Evolutionary conservation across 306 rosid genomes (phyloP).

Genomic region (Vigna mungo): DNA sequence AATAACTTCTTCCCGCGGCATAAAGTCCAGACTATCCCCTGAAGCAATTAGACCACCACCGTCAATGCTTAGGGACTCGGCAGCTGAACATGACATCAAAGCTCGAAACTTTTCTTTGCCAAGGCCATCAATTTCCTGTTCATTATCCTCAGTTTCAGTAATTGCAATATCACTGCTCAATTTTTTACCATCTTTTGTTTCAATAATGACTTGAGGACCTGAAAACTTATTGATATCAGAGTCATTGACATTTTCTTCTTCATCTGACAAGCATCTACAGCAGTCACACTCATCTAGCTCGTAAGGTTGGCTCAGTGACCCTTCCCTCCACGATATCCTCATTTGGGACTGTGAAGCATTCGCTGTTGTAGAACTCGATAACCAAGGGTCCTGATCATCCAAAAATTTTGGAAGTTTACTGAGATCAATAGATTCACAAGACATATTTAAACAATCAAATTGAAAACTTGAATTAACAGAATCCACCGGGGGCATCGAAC

Average conservation of each 20-base stretch:
- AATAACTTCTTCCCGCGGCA: conserved; percentile 65
- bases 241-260: conserved; percentile 60
- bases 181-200: conserved; percentile 40
- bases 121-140: conserved; percentile 41
- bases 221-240: conserved; percentile 39
- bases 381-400: conserved; percentile 62
- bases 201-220: conserved; percentile 48
- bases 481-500: conserved; percentile 50
- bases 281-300: conserved; percentile 73
- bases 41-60: conserved; percentile 75
- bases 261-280: conserved; percentile 88
- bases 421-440: conserved; percentile 62
- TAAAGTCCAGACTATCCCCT: conserved; percentile 68
- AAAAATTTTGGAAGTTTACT: conserved; percentile 58
- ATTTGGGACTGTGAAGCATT: conserved; percentile 61
- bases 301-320: conserved; percentile 59
- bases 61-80: conserved; percentile 75
- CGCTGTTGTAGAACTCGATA: conserved; percentile 57
- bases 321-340: conserved; percentile 87
- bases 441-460: conserved; percentile 64
- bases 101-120: conserved; percentile 46
- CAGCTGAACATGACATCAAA: conserved; percentile 49
- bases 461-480: conserved; percentile 74
- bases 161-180: conserved; percentile 35
- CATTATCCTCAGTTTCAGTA: conserved; percentile 41